Conservation (phyloP, 768 basidiomycete species). For the Calocera cornea region DNA sequence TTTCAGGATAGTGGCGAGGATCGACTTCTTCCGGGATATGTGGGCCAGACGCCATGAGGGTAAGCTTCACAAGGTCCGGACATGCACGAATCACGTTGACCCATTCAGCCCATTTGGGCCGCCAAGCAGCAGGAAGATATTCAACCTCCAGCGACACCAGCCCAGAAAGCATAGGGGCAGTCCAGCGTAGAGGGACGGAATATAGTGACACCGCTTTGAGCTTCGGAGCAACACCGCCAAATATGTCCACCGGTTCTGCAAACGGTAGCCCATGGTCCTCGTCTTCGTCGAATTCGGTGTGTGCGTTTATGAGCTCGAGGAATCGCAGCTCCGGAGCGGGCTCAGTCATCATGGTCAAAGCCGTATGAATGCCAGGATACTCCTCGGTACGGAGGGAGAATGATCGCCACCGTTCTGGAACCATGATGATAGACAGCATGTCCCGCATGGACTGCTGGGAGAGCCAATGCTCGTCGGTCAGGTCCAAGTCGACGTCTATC, state of each 20-base stretch:
- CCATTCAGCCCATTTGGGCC: neutral
- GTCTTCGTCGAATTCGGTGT: conserved; percentile 1
- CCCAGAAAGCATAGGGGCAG: neutral
- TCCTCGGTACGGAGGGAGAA: neutral
- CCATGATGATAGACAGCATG: neutral
- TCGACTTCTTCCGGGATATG: neutral
- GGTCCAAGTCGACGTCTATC: neutral
- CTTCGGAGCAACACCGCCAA: neutral
- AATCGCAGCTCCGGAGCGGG: neutral
- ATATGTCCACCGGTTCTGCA: neutral
- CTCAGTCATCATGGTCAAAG: neutral
- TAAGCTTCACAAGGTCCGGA: neutral
- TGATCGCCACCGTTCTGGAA: neutral
- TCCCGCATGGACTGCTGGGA: neutral
- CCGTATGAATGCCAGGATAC: neutral
- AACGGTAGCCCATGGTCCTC: neutral
- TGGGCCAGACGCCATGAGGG: neutral
- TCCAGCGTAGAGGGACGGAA: neutral
- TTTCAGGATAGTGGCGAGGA: neutral
- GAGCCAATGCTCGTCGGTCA: neutral
- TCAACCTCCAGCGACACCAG: neutral
- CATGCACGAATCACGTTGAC: neutral
- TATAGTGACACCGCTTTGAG: neutral
- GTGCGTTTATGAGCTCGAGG: neutral
- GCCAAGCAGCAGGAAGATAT: neutral